Base-by-base conservation (phyloP, 1,139 yeast genomes). In the Sporopachydermia cereana region DNA sequence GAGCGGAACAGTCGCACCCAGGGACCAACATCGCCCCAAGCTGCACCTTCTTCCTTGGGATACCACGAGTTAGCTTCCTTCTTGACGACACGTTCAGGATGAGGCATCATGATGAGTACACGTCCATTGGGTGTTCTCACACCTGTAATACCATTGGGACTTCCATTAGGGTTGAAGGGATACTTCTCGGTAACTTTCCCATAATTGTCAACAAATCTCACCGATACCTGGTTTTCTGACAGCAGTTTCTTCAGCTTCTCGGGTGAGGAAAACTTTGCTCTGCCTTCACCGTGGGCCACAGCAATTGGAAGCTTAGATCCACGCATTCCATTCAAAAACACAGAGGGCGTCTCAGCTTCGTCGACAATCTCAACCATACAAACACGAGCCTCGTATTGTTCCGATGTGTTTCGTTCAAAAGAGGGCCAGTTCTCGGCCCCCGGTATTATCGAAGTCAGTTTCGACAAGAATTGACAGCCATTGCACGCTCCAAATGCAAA, bases 401-500 rank as follows among this genome's bases (percentile, higher is more conserved):
- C 98, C 55, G 94, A 81, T 46, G 68, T 60, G 68, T 93, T 93
- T 63, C 89, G 80, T 68, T 88, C 96, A 60, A 93, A 93, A 14
- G 86, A 75, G 50, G 99, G 99, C 99, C 99, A 93, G 70, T 79
- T 71, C 53, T 84, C 94, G 50, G 96, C 83, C 44, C 97, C 98
- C 29, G 97, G 97, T 51, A 93, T 86, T 57, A 93, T 74, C 53
- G 77, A 80, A 55, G 88, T 84, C 52, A 93, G 76, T 66, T 91
- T 80, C 50, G 95, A 81, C 59, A 91, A 68, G 70, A 93, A 93
- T 66, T 93, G 99, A 69, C 99, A 93, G 50, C 99, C 99, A 61
- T 93, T 93, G 73, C 99, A 93, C 43, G 96, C 96, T 64, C 98
- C 99, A 57, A 91, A 79, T n/a, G 97, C 95, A 69, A 93, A 93